Evolutionary conservation across 2,329 filamentous ascomycete species (phyloP).

Genomic region (Blastomyces gilchristii): DNA sequence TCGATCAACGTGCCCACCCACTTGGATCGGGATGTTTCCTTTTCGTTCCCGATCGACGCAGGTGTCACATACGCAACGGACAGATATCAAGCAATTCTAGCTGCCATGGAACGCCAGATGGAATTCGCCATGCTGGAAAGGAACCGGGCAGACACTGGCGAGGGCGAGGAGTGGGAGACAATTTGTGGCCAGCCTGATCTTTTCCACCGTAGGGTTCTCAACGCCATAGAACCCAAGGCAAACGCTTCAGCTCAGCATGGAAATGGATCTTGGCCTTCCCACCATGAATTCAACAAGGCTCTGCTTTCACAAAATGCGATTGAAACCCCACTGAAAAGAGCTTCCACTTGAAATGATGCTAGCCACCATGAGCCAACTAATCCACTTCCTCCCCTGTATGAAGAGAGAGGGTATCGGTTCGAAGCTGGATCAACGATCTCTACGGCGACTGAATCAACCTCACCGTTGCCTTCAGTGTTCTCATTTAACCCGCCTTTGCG

Average conservation of each 20-base stretch:
- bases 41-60: not conserved
- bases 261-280: constrained; percentile 4
- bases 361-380: not conserved
- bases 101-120: constrained; percentile 11
- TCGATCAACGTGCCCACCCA: not conserved
- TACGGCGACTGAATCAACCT: not conserved
- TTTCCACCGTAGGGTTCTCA: constrained; percentile 11
- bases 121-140: constrained; percentile 12
- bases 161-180: constrained; percentile 13
- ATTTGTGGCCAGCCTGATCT: constrained; percentile 13
- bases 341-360: not conserved
- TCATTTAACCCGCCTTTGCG: constrained; percentile 3
- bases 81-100: constrained; percentile 13
- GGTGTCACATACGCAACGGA: constrained; percentile 1
- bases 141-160: constrained; percentile 5
- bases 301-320: not conserved
- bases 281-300: constrained; percentile 5
- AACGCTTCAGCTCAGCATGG: constrained; percentile 12
- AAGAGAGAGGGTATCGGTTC: not conserved
- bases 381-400: not conserved
- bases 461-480: not conserved
- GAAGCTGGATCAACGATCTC: not conserved
- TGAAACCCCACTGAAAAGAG: not conserved
- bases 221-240: constrained; percentile 12
- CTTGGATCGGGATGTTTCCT: not conserved